Evolutionary conservation across 2,329 filamentous ascomycete genomes (phyloP).

Genomic region (Pseudogymnoascus sp.): DNA sequence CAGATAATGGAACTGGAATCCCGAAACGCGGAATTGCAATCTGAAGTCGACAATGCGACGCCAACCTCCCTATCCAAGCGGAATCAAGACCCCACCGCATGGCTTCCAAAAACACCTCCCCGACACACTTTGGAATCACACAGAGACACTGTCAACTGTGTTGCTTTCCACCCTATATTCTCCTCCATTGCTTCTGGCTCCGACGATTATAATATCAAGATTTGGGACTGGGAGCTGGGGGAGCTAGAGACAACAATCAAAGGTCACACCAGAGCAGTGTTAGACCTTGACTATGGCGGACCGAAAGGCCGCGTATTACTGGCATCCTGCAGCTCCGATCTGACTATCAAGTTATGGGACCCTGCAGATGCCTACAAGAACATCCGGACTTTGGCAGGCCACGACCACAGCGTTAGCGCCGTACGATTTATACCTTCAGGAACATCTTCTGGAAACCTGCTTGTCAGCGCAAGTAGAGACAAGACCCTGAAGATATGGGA

Average conservation of each 20-base stretch:
- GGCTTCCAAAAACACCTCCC: slow-evolving; percentile 78
- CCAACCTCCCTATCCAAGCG: slow-evolving; percentile 65
- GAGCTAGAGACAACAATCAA: slow-evolving; percentile 87
- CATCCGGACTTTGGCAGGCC: slow-evolving; percentile 80
- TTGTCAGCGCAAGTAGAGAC: slow-evolving; percentile 81
- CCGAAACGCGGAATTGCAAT: slow-evolving; percentile 63
- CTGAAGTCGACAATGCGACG: slow-evolving; percentile 76
- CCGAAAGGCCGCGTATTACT: slow-evolving; percentile 71
- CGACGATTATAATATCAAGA: slow-evolving; percentile 89
- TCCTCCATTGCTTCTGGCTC: slow-evolving; percentile 84
- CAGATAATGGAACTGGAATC: slow-evolving; percentile 92
- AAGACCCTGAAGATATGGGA: slow-evolving; percentile 86
- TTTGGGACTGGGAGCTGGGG: slow-evolving; percentile 94
- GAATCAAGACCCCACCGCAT: slow-evolving; percentile 76
- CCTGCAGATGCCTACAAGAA: slow-evolving; percentile 91
- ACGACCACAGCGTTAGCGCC: slow-evolving; percentile 85
- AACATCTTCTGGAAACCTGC: slow-evolving; percentile 71
- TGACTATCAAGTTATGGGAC: slow-evolving; percentile 94
- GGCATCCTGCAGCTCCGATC: slow-evolving; percentile 63
- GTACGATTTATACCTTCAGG: slow-evolving; percentile 83
- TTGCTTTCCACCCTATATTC: slow-evolving; percentile 89
- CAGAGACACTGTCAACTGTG: slow-evolving; percentile 70
- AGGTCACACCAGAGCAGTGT: slow-evolving; percentile 79
- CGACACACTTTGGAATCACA: slow-evolving; percentile 79
- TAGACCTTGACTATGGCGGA: slow-evolving; percentile 86